These are phyloP conservation scores for Prunella vulgaris DNA, from an alignment of 257 asterid species.

Conservation along the genomic window DNA sequence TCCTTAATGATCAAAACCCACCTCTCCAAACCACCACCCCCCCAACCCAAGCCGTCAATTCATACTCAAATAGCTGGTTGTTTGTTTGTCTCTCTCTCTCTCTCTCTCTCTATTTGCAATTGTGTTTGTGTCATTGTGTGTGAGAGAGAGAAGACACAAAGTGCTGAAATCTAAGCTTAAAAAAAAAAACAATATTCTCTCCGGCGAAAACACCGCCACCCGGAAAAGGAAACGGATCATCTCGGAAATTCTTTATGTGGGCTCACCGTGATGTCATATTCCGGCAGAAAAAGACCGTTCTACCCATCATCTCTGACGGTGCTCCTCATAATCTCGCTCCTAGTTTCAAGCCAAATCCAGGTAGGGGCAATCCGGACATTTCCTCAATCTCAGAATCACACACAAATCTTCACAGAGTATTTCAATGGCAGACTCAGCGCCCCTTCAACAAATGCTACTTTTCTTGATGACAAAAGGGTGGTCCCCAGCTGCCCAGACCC, in stretches of 20 bases:
- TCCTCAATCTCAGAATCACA: conserved; percentile 30
- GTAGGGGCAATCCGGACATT: conserved; percentile 57
- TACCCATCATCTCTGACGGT: conserved; percentile 21
- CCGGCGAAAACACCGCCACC: background rate
- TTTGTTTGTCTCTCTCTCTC: background rate
- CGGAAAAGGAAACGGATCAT: background rate
- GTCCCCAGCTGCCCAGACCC: conserved; percentile 96
- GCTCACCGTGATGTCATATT: conserved; percentile 46
- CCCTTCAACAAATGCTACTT: conserved; percentile 29
- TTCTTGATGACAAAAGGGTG: conserved; percentile 52
- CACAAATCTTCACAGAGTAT: conserved; percentile 38
- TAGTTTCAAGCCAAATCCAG: conserved; percentile 27
- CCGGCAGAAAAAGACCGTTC: conserved; percentile 40
- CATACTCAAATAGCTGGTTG: conserved; percentile 23
- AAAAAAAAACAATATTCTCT: background rate
- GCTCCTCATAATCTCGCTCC: conserved; percentile 38
- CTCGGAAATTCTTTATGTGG: conserved; percentile 33
- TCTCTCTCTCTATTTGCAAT: background rate
- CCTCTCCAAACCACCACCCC: background rate
- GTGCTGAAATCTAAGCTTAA: background rate
- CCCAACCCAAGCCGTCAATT: conserved; percentile 37
- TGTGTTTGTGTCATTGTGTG: background rate
- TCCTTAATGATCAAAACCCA: too few relatives aligned
- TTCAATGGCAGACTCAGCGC: conserved; percentile 32
- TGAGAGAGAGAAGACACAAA: background rate